A percentile compares a stretch with the other conserved stretches of the same genome.
These are phyloP conservation scores for Cladophialophora psammophila DNA, from an alignment of 2,329 filamentous ascomycete species.

Conservation along the genomic window DNA sequence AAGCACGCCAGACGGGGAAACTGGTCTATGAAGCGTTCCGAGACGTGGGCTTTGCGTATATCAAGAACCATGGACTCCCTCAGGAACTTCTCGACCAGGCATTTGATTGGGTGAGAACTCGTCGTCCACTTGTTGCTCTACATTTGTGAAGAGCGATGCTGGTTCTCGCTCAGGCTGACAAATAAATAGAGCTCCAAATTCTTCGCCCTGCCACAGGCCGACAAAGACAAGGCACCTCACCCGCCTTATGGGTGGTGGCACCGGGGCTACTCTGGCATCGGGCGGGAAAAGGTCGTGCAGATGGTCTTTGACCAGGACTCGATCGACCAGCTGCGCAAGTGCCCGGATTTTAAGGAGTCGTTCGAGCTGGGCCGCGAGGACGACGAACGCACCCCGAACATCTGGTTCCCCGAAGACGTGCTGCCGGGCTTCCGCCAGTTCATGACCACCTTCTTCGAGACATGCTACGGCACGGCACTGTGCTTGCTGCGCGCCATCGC, in stretches of 20 bases:
- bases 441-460: conserved; percentile 50
- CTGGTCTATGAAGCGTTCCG: conserved; percentile 50
- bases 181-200: conserved; percentile 45
- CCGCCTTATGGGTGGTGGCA: conserved; percentile 43
- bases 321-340: conserved; percentile 31
- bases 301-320: conserved; percentile 29
- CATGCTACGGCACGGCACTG: conserved; percentile 51
- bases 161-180: neutral
- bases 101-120: conserved; percentile 36
- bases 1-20: conserved; percentile 40
- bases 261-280: conserved; percentile 35
- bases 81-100: conserved; percentile 37
- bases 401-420: conserved; percentile 56
- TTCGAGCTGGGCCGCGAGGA: conserved; percentile 57
- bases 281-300: conserved; percentile 35
- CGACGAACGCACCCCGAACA: conserved; percentile 54
- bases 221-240: conserved; percentile 59
- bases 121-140: too few species aligned
- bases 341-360: conserved; percentile 45
- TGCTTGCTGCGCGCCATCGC: conserved; percentile 55
- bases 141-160: neutral
- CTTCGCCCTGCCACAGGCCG: conserved; percentile 54
- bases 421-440: conserved; percentile 54
- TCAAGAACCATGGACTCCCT: conserved; percentile 50
- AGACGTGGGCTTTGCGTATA: conserved; percentile 52